These are phyloP conservation scores for Leccinum variicolor DNA, from an alignment of 768 basidiomycete species.

Conservation along the genomic window DNA sequence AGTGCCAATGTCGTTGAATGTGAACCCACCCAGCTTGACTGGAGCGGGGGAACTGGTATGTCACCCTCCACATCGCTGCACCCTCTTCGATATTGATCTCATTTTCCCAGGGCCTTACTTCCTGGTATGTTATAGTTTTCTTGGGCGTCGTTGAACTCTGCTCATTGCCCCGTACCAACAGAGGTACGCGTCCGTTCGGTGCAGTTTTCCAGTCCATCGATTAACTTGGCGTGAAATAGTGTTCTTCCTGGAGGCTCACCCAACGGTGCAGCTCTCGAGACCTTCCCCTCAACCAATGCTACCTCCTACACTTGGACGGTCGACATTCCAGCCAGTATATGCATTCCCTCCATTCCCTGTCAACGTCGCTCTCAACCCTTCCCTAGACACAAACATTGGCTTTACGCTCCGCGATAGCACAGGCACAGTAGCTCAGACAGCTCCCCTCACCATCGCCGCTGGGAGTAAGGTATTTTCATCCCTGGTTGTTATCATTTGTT, in stretches of 20 bases:
- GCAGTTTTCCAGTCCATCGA: background rate
- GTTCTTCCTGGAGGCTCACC: slow-evolving; percentile 52
- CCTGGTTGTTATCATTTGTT: background rate
- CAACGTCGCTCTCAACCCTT: background rate
- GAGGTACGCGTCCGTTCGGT: slow-evolving; percentile 32
- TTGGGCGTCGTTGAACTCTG: background rate
- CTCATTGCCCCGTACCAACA: slow-evolving; percentile 17
- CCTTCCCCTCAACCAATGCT: slow-evolving; percentile 39
- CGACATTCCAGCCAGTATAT: slow-evolving; percentile 44
- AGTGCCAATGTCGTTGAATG: slow-evolving; percentile 54
- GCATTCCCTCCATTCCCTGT: background rate
- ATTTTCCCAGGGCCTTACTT: slow-evolving; percentile 52
- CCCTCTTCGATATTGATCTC: background rate
- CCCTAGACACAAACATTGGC: slow-evolving; percentile 49
- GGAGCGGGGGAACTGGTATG: slow-evolving; percentile 57
- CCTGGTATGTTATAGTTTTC: slow-evolving; percentile 45
- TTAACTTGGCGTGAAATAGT: slow-evolving; percentile 32
- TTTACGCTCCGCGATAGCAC: slow-evolving; percentile 59
- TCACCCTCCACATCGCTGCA: background rate
- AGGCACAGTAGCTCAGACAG: slow-evolving; percentile 50
- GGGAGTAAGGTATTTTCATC: slow-evolving; percentile 44
- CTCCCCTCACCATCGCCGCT: slow-evolving; percentile 44
- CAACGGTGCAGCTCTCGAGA: slow-evolving; percentile 39
- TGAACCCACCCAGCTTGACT: slow-evolving; percentile 51
- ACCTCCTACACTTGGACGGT: slow-evolving; percentile 53